Percentiles rank a stretch among this genome's conserved stretches.
phyloP scores from a whole-genome alignment of 371 early-diverging fungal genomes.

The Mucor ambiguus region DNA sequence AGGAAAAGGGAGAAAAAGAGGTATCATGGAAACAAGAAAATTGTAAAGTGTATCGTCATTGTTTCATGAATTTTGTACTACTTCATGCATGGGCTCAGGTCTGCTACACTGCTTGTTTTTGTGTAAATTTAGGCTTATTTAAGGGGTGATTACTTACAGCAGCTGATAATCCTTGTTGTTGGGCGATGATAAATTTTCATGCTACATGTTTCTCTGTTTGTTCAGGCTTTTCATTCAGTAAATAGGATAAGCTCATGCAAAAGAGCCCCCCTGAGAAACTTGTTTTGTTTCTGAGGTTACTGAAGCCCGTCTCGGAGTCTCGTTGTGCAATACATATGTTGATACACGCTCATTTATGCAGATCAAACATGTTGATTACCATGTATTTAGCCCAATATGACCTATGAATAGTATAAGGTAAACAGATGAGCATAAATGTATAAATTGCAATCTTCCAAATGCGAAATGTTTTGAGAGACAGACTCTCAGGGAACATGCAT shows the following conservation, averaged over 20 bases:
- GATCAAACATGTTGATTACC: background rate
- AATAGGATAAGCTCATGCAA: background rate
- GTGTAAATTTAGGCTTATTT: background rate
- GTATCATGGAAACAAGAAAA: constrained; percentile 8
- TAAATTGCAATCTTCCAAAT: background rate
- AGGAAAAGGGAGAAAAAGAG: constrained; percentile 3
- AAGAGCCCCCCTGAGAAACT: background rate
- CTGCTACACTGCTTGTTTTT: background rate
- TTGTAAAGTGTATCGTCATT: constrained; percentile 13
- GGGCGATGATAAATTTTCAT: background rate
- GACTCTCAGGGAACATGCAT: too few species aligned
- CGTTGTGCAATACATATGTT: background rate
- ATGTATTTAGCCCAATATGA: background rate
- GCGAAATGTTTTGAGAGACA: background rate
- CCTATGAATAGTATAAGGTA: background rate
- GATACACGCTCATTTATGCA: background rate
- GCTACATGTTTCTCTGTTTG: background rate
- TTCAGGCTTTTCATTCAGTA: background rate
- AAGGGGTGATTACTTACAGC: background rate
- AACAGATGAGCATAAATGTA: background rate
- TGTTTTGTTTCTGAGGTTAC: background rate
- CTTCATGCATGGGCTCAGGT: constrained; percentile 14
- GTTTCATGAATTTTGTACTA: constrained; percentile 22
- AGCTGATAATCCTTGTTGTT: background rate
- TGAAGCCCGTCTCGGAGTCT: background rate